Conservation (phyloP, 2,329 filamentous ascomycete genomes). For the Lachnellula hyalina region DNA sequence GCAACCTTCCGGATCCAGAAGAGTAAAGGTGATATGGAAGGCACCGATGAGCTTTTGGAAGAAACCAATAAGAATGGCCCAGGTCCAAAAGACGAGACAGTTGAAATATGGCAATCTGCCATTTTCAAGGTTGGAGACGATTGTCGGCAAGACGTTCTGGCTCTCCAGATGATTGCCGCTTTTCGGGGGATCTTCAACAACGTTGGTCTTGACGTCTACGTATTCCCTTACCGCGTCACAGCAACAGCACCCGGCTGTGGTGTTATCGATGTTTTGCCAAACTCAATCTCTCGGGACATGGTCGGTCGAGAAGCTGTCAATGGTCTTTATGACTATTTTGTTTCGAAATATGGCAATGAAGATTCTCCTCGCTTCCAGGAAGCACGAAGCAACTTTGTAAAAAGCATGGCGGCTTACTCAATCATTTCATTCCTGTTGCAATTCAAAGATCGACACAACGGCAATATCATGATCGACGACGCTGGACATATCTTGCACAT, state of each 20-base stretch:
- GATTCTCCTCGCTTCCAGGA: conserved; percentile 93
- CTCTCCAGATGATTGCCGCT: conserved; percentile 94
- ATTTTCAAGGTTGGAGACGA: conserved; percentile 99
- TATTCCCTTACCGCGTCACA: conserved; percentile 95
- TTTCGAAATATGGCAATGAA: conserved; percentile 95
- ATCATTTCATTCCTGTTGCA: conserved; percentile 95
- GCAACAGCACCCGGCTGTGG: conserved; percentile 95
- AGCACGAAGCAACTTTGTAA: conserved; percentile 94
- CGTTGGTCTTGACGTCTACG: conserved; percentile 91
- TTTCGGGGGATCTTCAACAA: conserved; percentile 96
- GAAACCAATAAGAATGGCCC: conserved; percentile 39
- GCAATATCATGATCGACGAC: conserved; percentile 99
- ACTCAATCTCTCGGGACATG: conserved; percentile 98
- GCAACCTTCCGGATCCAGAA: conserved; percentile 97
- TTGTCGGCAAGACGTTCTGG: conserved; percentile 93
- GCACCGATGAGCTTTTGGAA: conserved; percentile 47
- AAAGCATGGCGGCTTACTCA: conserved; percentile 97
- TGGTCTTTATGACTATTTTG: conserved; percentile 95
- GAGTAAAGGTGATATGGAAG: conserved; percentile 51
- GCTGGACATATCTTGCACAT: conserved; percentile 97
- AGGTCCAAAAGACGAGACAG: conserved; percentile 46
- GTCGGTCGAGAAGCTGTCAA: conserved; percentile 96
- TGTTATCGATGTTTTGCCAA: conserved; percentile 95
- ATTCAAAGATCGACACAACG: conserved; percentile 99
- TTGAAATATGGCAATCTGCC: conserved; percentile 98